Evolutionary conservation across 495 filamentous ascomycete genomes (phyloP).

Genomic region (Stereocaulon alpinum): DNA sequence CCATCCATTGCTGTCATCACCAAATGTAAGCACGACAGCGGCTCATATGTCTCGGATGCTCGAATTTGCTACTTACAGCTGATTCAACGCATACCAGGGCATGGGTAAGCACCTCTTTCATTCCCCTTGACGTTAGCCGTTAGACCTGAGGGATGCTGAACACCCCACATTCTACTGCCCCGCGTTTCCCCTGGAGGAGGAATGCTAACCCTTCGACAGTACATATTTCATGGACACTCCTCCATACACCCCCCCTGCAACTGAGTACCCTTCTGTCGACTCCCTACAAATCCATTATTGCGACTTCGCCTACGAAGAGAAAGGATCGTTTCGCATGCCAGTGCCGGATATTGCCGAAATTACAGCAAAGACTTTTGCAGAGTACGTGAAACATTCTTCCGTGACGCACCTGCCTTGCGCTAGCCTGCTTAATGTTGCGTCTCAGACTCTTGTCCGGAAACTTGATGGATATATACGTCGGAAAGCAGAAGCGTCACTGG

Average conservation of each 20-base stretch:
- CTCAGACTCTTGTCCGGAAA: constrained; percentile 39
- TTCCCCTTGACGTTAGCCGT: too few species aligned
- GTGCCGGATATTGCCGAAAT: constrained; percentile 28
- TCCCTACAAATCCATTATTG: constrained; percentile 27
- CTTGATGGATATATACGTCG: constrained; percentile 37
- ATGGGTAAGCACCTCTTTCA: background rate
- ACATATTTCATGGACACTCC: constrained; percentile 24
- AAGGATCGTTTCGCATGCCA: constrained; percentile 31
- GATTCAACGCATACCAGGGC: background rate
- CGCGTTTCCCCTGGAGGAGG: too few species aligned
- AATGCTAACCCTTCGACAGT: background rate
- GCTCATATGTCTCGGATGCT: background rate
- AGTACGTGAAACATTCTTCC: constrained; percentile 25
- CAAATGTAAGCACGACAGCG: background rate
- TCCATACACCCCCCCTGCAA: constrained; percentile 16
- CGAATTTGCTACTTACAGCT: background rate
- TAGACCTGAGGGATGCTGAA: too few species aligned
- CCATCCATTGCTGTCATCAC: background rate
- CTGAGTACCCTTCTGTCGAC: constrained; percentile 17
- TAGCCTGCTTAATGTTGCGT: constrained; percentile 13
- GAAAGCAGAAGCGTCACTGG: constrained; percentile 33
- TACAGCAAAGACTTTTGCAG: constrained; percentile 34
- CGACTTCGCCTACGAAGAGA: constrained; percentile 34
- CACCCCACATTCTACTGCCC: too few species aligned
- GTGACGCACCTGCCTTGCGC: background rate